These are phyloP conservation scores for Fusarium lateritium DNA, from an alignment of 2,329 filamentous ascomycete genomes.

Conservation along the genomic window DNA sequence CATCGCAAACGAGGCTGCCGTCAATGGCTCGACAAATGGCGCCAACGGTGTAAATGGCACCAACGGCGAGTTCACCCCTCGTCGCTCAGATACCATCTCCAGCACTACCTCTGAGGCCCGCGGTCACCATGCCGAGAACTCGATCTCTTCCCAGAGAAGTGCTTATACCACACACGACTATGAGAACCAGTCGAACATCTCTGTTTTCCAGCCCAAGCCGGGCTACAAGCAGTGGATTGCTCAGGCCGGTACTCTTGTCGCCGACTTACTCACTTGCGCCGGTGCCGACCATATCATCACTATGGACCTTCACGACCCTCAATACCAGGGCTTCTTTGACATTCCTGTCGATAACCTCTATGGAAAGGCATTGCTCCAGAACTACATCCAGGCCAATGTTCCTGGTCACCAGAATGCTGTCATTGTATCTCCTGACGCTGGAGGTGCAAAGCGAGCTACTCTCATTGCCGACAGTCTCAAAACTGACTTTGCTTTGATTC, in stretches of 20 bases:
- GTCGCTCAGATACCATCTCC: slow-evolving; percentile 56
- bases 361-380: slow-evolving; percentile 80
- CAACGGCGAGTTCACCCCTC: slow-evolving; percentile 52
- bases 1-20: slow-evolving; percentile 62
- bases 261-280: slow-evolving; percentile 93
- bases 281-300: slow-evolving; percentile 98
- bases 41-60: slow-evolving; percentile 47
- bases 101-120: slow-evolving; percentile 54
- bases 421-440: slow-evolving; percentile 95
- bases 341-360: slow-evolving; percentile 99
- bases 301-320: slow-evolving; percentile 95
- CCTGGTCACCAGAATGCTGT: slow-evolving; percentile 88
- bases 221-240: slow-evolving; percentile 99
- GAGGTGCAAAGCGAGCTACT: slow-evolving; percentile 95
- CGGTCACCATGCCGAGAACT: slow-evolving; percentile 57
- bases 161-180: slow-evolving; percentile 75
- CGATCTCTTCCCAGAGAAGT: slow-evolving; percentile 61
- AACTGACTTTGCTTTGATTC: slow-evolving; percentile 97
- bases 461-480: slow-evolving; percentile 93
- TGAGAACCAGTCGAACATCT: slow-evolving; percentile 69
- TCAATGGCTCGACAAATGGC: slow-evolving; percentile 45
- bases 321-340: slow-evolving; percentile 99
- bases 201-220: slow-evolving; percentile 81
- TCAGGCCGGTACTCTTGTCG: slow-evolving; percentile 94
- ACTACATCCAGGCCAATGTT: slow-evolving; percentile 84